Evolutionary conservation across 768 basidiomycete genomes (phyloP), one percentile per base, ranked within the genome.

Genomic region (Piloderma croceum): DNA sequence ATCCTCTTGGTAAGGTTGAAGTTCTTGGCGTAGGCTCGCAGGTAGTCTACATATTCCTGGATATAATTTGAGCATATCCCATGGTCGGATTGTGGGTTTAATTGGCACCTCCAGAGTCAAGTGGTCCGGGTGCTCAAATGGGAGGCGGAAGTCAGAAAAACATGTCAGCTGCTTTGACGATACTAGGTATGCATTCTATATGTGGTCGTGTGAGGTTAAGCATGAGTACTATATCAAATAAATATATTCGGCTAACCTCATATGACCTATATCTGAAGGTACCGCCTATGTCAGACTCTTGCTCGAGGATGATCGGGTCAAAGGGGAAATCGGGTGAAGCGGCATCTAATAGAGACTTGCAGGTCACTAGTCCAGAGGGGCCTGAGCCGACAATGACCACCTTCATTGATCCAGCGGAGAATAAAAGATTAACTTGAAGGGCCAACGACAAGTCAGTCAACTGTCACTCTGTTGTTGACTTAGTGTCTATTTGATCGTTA

Each of bases 71-170:
- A 39, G n/a, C n/a, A n/a, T n/a, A n/a, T n/a, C n/a, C n/a, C n/a
- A n/a, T n/a, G n/a, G n/a, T n/a, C n/a, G n/a, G n/a, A n/a, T n/a
- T n/a, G n/a, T n/a, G n/a, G n/a, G 27, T n/a, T 4, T 15, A 31
- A 3, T 10, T 25, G 38, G 10, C 39, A 68, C 69, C 48, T 64
- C 59, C 5, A 75, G 49, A 2, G 68, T 68, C 18, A 74, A 51
- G 48, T 77, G 74, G 51, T 77, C 76, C 10, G 61, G 52, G 41
- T 73, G 69, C 11, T 58, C 54, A 9, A 64, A 44, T 9, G 75
- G 70, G 21, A 76, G 55, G 10, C 77, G 71, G 54, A 75, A 79
- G 54, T 80, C 77, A 22, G 73, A 74, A 57, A 79, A 80, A 42
- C 67, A 66, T 4, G 78, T 80, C 24, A 80, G 60, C 51, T 79